phyloP scores from a whole-genome alignment of 2,329 filamentous ascomycete genomes.

The Sordariomycetes sp. region DNA sequence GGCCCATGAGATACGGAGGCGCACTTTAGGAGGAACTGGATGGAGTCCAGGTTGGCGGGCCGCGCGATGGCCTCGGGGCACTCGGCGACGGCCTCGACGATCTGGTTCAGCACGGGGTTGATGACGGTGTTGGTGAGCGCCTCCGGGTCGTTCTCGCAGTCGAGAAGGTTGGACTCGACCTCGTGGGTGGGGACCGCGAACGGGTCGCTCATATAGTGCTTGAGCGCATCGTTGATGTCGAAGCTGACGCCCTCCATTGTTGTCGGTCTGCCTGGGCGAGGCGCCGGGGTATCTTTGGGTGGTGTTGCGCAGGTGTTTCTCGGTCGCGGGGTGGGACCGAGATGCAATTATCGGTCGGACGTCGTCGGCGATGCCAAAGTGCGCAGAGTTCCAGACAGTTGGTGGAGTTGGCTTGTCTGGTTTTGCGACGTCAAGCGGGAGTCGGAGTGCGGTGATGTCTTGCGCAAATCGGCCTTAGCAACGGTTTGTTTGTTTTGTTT shows the following conservation, averaged over 20 bases:
- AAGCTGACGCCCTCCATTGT: slow-evolving; percentile 68
- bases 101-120: slow-evolving; percentile 79
- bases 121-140: slow-evolving; percentile 67
- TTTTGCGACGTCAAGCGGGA: not conserved
- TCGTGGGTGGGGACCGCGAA: slow-evolving; percentile 73
- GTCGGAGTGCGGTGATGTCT: not conserved
- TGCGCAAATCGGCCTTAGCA: slow-evolving; percentile 1
- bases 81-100: slow-evolving; percentile 85
- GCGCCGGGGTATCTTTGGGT: not conserved
- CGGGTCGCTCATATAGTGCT: slow-evolving; percentile 93
- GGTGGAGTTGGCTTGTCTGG: not conserved
- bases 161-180: slow-evolving; percentile 70
- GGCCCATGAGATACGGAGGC: slow-evolving; percentile 27
- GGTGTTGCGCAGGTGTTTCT: not conserved
- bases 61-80: slow-evolving; percentile 81
- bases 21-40: slow-evolving; percentile 96
- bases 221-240: slow-evolving; percentile 93
- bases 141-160: slow-evolving; percentile 89
- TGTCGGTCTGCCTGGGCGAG: slow-evolving; percentile 12
- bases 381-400: not conserved
- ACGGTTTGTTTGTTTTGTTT: slow-evolving; percentile 19
- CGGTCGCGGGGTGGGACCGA: not conserved
- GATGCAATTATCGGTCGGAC: not conserved
- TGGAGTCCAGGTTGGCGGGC: slow-evolving; percentile 73
- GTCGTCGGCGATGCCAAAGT: not conserved